Conservation (phyloP, 305 asterid species). For the Plantago lanceolata region DNA sequence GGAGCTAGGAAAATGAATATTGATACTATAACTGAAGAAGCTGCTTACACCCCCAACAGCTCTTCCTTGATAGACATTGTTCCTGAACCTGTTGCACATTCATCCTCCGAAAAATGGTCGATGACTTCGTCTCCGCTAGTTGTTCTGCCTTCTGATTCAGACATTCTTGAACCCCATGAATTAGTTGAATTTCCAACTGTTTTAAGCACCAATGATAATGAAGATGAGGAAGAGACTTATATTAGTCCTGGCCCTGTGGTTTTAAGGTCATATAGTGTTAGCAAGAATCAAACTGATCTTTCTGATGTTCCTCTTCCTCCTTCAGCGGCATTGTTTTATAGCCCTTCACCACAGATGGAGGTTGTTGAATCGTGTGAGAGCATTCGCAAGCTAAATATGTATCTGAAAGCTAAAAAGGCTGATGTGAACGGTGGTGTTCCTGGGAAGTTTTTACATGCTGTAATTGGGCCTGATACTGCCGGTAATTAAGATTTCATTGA, state of each 20-base stretch:
- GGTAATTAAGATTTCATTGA: slow-evolving; percentile 36
- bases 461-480: slow-evolving; percentile 55
- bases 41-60: slow-evolving; percentile 31
- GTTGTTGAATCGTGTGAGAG: slow-evolving; percentile 27
- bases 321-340: slow-evolving; percentile 68
- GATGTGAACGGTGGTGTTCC: slow-evolving; percentile 68
- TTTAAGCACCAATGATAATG: slow-evolving; percentile 29
- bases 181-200: slow-evolving; percentile 25
- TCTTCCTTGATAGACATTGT: slow-evolving; percentile 40
- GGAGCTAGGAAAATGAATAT: slow-evolving; percentile 29
- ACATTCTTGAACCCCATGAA: slow-evolving; percentile 24
- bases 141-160: slow-evolving; percentile 27
- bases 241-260: slow-evolving; percentile 22
- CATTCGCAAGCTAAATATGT: slow-evolving; percentile 49
- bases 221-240: slow-evolving; percentile 34
- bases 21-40: slow-evolving; percentile 29
- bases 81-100: slow-evolving; percentile 49
- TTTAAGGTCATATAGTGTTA: slow-evolving; percentile 40
- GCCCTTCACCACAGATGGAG: slow-evolving; percentile 47
- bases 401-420: slow-evolving; percentile 52
- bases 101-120: slow-evolving; percentile 58
- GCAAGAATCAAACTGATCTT: slow-evolving; percentile 32
- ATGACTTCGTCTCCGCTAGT: slow-evolving; percentile 46
- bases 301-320: slow-evolving; percentile 59
- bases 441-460: slow-evolving; percentile 70